These are phyloP conservation scores for Polyporus arcularius DNA, from an alignment of 768 basidiomycete genomes.

Conservation along the genomic window DNA sequence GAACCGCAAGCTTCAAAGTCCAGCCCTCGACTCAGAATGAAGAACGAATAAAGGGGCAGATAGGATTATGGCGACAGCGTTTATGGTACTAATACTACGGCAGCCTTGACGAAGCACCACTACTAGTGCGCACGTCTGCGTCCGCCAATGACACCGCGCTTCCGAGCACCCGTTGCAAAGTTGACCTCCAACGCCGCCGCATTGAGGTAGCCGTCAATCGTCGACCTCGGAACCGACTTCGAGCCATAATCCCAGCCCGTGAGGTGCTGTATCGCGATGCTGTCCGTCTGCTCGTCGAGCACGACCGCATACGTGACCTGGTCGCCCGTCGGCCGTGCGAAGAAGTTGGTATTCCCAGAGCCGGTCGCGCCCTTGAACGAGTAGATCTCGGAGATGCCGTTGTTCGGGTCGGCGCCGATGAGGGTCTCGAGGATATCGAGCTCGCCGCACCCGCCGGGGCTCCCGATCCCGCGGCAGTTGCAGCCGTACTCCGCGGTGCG, in stretches of 20 bases:
- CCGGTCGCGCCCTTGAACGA: conserved; percentile 33
- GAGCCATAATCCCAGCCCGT: conserved; percentile 28
- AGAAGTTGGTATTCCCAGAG: conserved; percentile 19
- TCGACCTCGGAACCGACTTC: conserved; percentile 22
- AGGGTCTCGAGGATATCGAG: conserved; percentile 32
- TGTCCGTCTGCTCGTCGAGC: conserved; percentile 31
- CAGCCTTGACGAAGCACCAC: not conserved
- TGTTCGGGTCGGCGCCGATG: conserved; percentile 17
- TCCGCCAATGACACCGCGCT: no score
- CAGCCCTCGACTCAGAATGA: no score
- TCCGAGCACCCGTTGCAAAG: conserved; percentile 21
- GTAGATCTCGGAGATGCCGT: conserved; percentile 33
- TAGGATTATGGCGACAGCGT: no score
- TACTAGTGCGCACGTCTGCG: no score
- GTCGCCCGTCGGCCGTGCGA: conserved; percentile 25
- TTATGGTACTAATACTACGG: no score
- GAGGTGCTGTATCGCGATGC: conserved; percentile 26
- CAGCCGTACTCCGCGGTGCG: conserved; percentile 34
- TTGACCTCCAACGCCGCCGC: conserved; percentile 23
- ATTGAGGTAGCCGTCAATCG: conserved; percentile 28
- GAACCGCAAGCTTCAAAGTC: no score
- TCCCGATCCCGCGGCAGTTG: conserved; percentile 32
- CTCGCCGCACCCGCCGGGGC: conserved; percentile 28
- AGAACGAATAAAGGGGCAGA: no score
- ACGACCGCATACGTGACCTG: conserved; percentile 23